Evolutionary conservation across 208 protist genomes (phyloP), one percentile per base, ranked within the genome.

Genomic region (Wallacemonas sp.): DNA sequence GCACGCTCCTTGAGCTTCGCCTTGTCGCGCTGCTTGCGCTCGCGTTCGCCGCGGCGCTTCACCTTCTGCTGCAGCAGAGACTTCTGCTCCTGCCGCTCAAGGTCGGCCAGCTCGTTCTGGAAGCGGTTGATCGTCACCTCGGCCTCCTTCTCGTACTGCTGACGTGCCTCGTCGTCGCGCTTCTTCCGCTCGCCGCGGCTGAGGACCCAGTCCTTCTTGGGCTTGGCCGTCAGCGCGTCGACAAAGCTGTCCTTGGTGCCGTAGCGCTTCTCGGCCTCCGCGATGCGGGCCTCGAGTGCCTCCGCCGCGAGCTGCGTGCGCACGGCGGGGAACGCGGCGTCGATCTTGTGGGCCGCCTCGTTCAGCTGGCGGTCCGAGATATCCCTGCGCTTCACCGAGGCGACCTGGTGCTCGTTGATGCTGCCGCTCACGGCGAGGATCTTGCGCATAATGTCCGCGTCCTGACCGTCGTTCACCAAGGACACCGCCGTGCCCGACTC

Each of bases 401-500:
- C 74, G 49, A 81, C 81, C 77, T 92, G 86, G 48, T 90, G 83
- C 14, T 76, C 77, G 54, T 93, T 92, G 48, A 92, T 70, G 38
- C 82, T 71, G 0, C 87, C 88, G 42, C 86, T 92, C 18, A 97
- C 82, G 8, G 89, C 71, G 29, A 97, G 74, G 38, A 97, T 93
- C 57, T 95, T 95, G 36, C 88, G 81, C 92, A 97, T 95, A 31
- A 97, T 84, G 25, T 89, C 86, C 8, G 82, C 79, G 66, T 97
- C 88, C 39, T 66, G 68, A 3, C 50, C 32, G 59, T 95, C 92
- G 59, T 96, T 69, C 11, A 99, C 97, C 2, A 99, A 77, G 0
- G 98, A 98, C 10, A 99, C 91, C 1, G 98, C 92, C 23, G 82
- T 87, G 44, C 98, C 98, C 18, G 78, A 82, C 11, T 86, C 75